Percentiles rank a stretch among this genome's conserved stretches.
These are phyloP conservation scores for Stemphylium beticola DNA, from an alignment of 2,329 filamentous ascomycete genomes.

Conservation along the genomic window DNA sequence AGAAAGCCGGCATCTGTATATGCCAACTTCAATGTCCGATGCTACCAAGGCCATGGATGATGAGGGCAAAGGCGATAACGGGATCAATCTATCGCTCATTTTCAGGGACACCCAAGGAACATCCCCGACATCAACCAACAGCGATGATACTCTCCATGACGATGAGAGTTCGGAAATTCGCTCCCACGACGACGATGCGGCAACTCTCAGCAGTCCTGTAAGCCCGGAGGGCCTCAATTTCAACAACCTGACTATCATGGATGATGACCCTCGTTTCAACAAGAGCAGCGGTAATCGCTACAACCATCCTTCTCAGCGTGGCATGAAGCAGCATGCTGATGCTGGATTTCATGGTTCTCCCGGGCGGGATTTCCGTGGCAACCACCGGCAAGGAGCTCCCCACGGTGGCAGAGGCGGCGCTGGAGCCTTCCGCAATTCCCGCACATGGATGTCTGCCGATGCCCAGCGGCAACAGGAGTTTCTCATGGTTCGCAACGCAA, in stretches of 20 bases:
- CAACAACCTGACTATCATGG: conserved; percentile 12
- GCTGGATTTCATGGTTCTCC: neutral
- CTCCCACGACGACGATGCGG: conserved; percentile 6
- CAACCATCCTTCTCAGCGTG: conserved; percentile 11
- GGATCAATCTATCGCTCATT: neutral
- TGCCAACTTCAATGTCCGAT: conserved; percentile 12
- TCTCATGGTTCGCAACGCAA: conserved; percentile 40
- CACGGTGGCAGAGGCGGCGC: conserved; percentile 9
- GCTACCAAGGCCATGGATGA: neutral
- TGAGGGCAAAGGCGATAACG: neutral
- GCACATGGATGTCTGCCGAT: conserved; percentile 37
- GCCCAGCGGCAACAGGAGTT: conserved; percentile 35
- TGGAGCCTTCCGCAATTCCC: conserved; percentile 22
- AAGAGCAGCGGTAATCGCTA: conserved; percentile 10
- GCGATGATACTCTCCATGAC: conserved; percentile 22
- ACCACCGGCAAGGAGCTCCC: neutral
- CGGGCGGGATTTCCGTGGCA: conserved; percentile 2
- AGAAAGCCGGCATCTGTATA: neutral
- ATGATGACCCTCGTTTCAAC: neutral
- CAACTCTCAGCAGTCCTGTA: conserved; percentile 14
- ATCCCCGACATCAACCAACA: conserved; percentile 15
- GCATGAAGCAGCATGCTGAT: neutral
- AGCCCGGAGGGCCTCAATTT: conserved; percentile 22
- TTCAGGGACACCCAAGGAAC: neutral
- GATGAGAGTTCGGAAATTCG: conserved; percentile 10